Base-by-base conservation (phyloP, 2,329 filamentous ascomycete genomes). In the Colletotrichum higginsianum region DNA sequence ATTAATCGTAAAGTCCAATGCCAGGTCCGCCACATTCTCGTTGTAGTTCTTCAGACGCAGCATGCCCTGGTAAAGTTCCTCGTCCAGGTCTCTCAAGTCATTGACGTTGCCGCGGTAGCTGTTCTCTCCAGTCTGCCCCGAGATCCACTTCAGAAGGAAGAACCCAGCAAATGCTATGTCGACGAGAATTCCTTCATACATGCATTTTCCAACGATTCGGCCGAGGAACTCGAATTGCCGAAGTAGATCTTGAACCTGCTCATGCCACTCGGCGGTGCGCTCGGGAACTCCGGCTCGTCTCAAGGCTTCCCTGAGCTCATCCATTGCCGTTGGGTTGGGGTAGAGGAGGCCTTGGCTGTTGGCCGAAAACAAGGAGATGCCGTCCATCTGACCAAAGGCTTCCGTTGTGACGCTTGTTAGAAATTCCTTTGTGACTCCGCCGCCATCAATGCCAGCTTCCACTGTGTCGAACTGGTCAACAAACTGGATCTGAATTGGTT, bases 361-460 rank as follows among this genome's bases (percentile, higher is more conserved):
- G 63, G 94, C 91, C 6, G 91, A 85, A 78, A 99, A 99, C 74
- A 73, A 53, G 8, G 62, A 56, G 78, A 97, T 88, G 52, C 88
- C 86, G 18, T 88, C 84, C 2, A 85, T 84, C 23, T 85, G 83
- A 3, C 88, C 88, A 78, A 98, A 97, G 0, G 95, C 95, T 80
- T 98, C 93, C 23, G 88, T 91, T 1, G 94, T 97, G 60, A 98
- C 90, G 73, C 93, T 96, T 1, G 92, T 98, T 15, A 99, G 86
- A 73, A 99, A 99, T 78, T 99, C 96, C 77, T 99, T 99, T 2
- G 96, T 98, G 11, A 99, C 96, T 73, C 96, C 96, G 11, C 96
- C 96, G 0, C 96, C 96, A 78, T 99, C 96, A 66, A 99, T 98
- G 12, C 96, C 96, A 15, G 96, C 96, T 82, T 99, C 96, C 9